These are phyloP conservation scores for Globomyces pollinis-pini DNA, from an alignment of 192 early-diverging fungal species.

Conservation along the genomic window DNA sequence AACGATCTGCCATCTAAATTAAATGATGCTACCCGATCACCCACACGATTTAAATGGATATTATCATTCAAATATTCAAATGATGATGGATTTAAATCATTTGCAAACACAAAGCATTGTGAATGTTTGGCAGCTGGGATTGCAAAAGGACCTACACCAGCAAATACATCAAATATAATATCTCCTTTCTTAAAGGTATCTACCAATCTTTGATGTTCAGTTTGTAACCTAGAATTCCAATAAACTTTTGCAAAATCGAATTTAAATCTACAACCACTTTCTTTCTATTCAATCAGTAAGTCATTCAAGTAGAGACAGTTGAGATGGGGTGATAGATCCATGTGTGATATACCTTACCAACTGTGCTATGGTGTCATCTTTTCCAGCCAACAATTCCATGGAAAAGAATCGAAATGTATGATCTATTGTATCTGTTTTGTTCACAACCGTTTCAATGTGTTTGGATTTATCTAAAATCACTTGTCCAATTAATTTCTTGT, in stretches of 20 bases:
- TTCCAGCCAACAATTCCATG: constrained; percentile 93
- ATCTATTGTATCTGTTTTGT: constrained; percentile 93
- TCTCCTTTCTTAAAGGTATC: constrained; percentile 59
- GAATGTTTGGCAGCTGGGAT: constrained; percentile 78
- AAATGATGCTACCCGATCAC: constrained; percentile 58
- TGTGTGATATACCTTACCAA: constrained; percentile 53
- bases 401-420: constrained; percentile 92
- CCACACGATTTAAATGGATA: constrained; percentile 73
- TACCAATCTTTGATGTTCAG: constrained; percentile 90
- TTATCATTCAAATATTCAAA: constrained; percentile 76
- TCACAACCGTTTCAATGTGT: constrained; percentile 83
- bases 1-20: constrained; percentile 91
- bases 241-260: constrained; percentile 98
- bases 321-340: constrained; percentile 3
- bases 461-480: constrained; percentile 94
- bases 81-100: constrained; percentile 93
- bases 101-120: constrained; percentile 83
- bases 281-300: constrained; percentile 47
- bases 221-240: constrained; percentile 97
- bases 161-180: constrained; percentile 90
- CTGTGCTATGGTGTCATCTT: constrained; percentile 76
- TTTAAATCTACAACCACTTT: constrained; percentile 81
- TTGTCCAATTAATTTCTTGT: constrained; percentile 86
- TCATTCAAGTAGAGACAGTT: too few species aligned
- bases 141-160: constrained; percentile 91